Conservation (phyloP, 2,329 filamentous ascomycete genomes). For the Paraconiothyrium sp. region DNA sequence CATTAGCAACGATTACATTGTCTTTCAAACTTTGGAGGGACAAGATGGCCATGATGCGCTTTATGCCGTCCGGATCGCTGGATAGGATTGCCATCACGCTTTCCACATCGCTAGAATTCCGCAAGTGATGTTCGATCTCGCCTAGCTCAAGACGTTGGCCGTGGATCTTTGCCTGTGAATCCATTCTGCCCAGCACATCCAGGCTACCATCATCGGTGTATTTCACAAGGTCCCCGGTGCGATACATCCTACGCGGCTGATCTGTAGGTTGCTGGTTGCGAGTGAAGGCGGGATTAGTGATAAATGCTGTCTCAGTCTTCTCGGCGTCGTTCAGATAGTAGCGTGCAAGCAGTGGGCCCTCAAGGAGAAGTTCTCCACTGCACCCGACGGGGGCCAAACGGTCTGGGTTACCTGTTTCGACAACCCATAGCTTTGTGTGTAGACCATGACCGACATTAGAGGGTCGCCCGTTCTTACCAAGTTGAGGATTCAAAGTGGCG, state of each 20-base stretch:
- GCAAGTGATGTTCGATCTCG: conserved; percentile 29
- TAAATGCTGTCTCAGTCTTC: conserved; percentile 27
- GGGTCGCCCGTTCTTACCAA: conserved; percentile 22
- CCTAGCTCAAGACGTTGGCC: conserved; percentile 43
- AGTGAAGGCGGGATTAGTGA: conserved; percentile 21
- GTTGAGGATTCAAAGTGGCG: conserved; percentile 26
- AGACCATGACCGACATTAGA: conserved; percentile 19
- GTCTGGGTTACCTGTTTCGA: conserved; percentile 30
- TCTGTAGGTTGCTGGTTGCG: conserved; percentile 3
- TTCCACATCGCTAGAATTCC: not conserved
- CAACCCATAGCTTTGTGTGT: conserved; percentile 32
- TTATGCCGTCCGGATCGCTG: conserved; percentile 18
- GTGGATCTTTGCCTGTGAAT: conserved; percentile 43
- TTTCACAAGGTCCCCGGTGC: conserved; percentile 33
- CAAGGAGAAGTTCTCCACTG: conserved; percentile 36
- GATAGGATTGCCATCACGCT: not conserved
- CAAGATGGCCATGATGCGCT: conserved; percentile 29
- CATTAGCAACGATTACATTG: not conserved
- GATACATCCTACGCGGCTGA: conserved; percentile 23
- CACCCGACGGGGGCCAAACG: conserved; percentile 27
- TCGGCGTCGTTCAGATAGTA: conserved; percentile 35
- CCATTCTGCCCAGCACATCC: conserved; percentile 37
- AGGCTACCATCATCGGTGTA: conserved; percentile 29
- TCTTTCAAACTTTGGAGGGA: conserved; percentile 20
- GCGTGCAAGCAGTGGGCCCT: conserved; percentile 30